Evolutionary conservation across 352 stramenopile genomes (phyloP), one percentile per base, ranked within the genome.

Genomic region (Phytophthora cactorum): DNA sequence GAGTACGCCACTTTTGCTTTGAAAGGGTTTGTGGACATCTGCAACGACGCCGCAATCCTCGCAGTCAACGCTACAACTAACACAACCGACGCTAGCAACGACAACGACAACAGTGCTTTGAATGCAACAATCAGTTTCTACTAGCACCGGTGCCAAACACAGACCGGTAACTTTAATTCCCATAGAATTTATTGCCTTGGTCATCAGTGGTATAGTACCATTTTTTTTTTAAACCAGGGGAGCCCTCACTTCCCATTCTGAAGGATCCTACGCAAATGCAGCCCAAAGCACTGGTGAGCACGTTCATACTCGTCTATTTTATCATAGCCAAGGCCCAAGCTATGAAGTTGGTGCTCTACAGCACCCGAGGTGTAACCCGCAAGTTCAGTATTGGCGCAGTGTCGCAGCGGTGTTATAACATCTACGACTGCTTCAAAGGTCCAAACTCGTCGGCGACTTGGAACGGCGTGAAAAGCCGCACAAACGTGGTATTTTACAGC

Each of bases 21-120:
- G 1, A 63, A 55, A 5, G 68, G 68, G 0, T 61, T 75, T 45
- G 51, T 64, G 11, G 28, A 75, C 11, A 43, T 61, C 27, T 75
- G 68, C 46, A 53, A 72, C 15, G 52, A 68, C 2, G 39, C 41
- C n/a, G 45, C 51, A n/a, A 60, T 67, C 27, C 51, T 67, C 5
- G 4, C 43, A 28, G 25, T 44, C 31, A 45, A 50, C n/a, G 41
- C 36, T 28, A 45, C 27, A 28, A 15, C 5, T 15, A 65, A 63
- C 25, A 10, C 44, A 22, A 63, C 31, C 9, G 25, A 8, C 29
- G 22, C 39, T 34, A 36, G 17, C 2, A 8, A 36, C 15, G 34
- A 8, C 34, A 63, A 25, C 15, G 22, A n/a, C 29, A 11, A 14
- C 11, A 22, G 32, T 4, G 12, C 6, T 4, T 17, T 36, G 28